phyloP scores from a whole-genome alignment of 495 filamentous ascomycete species.

The Hypoxylon trugodes region DNA sequence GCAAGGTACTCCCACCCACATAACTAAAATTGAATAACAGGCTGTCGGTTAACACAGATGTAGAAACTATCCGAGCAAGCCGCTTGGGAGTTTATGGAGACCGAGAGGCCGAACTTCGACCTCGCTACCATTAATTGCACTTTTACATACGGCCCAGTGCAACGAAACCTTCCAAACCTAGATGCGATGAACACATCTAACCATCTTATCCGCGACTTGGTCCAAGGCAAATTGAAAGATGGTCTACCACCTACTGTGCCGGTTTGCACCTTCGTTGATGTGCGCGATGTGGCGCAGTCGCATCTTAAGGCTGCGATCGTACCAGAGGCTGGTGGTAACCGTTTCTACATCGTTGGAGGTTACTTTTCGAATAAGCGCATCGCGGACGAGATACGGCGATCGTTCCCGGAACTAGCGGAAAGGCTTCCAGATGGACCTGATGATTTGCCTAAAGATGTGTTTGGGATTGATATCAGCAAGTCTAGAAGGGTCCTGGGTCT shows the following conservation, averaged over 20 bases:
- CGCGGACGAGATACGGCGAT: slow-evolving; percentile 42
- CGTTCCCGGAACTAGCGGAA: slow-evolving; percentile 36
- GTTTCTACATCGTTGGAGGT: slow-evolving; percentile 55
- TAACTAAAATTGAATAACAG: background rate
- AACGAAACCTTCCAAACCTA: slow-evolving; percentile 42
- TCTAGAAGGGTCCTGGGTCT: slow-evolving; percentile 49
- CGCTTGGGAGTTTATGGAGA: slow-evolving; percentile 53
- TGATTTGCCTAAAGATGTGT: slow-evolving; percentile 51
- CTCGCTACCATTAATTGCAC: slow-evolving; percentile 57
- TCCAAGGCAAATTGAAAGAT: slow-evolving; percentile 44
- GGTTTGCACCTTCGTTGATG: slow-evolving; percentile 59
- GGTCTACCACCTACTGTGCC: slow-evolving; percentile 48
- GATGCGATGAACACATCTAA: slow-evolving; percentile 57
- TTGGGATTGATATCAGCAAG: slow-evolving; percentile 48
- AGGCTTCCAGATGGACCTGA: slow-evolving; percentile 42
- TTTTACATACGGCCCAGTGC: slow-evolving; percentile 56
- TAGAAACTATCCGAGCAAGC: slow-evolving; percentile 52
- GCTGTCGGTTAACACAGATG: background rate
- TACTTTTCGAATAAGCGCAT: slow-evolving; percentile 53
- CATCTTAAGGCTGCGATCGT: slow-evolving; percentile 50
- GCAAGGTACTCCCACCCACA: slow-evolving; percentile 44
- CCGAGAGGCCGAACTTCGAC: slow-evolving; percentile 47
- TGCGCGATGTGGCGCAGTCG: slow-evolving; percentile 57
- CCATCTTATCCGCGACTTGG: slow-evolving; percentile 51
- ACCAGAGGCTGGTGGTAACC: slow-evolving; percentile 50